phyloP scores from a whole-genome alignment of 2,329 filamentous ascomycete genomes.

The Pseudogymnoascus sp. region DNA sequence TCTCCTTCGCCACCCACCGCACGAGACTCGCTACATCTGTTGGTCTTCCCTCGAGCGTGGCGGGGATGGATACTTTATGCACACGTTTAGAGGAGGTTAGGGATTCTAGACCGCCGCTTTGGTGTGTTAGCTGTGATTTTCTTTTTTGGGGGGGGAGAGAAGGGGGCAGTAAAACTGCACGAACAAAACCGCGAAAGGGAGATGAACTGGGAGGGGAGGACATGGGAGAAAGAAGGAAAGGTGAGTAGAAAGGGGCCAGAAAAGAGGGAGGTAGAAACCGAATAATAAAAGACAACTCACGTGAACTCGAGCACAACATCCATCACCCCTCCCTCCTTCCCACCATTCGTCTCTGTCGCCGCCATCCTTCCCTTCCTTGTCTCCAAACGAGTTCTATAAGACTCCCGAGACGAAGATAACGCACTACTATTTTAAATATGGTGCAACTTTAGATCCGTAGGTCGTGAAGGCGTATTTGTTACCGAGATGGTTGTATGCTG shows the following conservation, averaged over 20 bases:
- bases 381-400: not conserved
- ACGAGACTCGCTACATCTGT: slow-evolving; percentile 71
- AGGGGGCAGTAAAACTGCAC: too few species aligned
- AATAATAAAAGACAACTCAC: slow-evolving; percentile 17
- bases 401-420: not conserved
- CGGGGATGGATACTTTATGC: slow-evolving; percentile 62
- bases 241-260: not conserved
- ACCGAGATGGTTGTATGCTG: too few species aligned
- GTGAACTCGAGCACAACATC: slow-evolving; percentile 52
- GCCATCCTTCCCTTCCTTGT: not conserved
- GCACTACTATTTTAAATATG: not conserved
- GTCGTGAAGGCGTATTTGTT: too few species aligned
- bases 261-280: not conserved
- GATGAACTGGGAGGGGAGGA: not conserved
- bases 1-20: slow-evolving; percentile 65
- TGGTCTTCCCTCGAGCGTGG: slow-evolving; percentile 49
- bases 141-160: not conserved
- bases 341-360: not conserved
- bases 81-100: slow-evolving; percentile 79
- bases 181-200: too few species aligned
- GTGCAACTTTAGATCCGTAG: not conserved
- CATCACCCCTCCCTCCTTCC: not conserved
- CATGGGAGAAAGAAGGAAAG: not conserved
- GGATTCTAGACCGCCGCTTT: slow-evolving; percentile 84
- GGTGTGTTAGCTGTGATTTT: slow-evolving; percentile 10